Evolutionary conservation across 208 protist species (phyloP).

Genomic region (Leishmania martiniquensis): DNA sequence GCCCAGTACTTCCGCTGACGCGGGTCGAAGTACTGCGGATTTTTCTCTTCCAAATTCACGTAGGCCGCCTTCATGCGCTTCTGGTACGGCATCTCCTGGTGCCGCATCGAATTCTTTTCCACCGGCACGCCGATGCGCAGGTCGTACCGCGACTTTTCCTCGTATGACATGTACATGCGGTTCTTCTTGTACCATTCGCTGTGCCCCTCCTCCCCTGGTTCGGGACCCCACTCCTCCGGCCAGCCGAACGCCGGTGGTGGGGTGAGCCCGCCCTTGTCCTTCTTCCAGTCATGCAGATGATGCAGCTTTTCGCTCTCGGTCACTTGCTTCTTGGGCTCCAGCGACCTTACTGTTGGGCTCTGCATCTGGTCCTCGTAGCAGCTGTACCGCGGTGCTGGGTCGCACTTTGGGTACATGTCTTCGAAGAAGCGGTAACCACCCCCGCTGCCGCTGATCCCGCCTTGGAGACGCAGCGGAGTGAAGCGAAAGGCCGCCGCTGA

Average conservation of each 20-base stretch:
- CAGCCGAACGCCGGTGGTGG: conserved; percentile 85
- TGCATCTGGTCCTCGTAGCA: conserved; percentile 81
- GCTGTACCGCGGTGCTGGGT: conserved; percentile 69
- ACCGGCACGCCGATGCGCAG: conserved; percentile 80
- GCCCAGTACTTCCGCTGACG: conserved; percentile 83
- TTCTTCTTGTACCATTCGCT: conserved; percentile 90
- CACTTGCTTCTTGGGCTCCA: conserved; percentile 73
- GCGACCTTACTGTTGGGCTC: conserved; percentile 43
- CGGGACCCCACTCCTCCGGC: conserved; percentile 89
- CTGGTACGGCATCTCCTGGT: conserved; percentile 89
- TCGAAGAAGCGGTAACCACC: conserved; percentile 87
- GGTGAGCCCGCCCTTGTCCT: conserved; percentile 65
- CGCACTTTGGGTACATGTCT: conserved; percentile 87
- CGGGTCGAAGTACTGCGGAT: conserved; percentile 75
- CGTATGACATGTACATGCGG: conserved; percentile 92
- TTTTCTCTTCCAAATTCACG: conserved; percentile 77
- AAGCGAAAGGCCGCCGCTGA: conserved; percentile 8
- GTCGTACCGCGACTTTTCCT: conserved; percentile 86
- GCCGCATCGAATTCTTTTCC: conserved; percentile 85
- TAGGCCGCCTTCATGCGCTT: conserved; percentile 86
- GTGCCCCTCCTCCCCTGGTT: conserved; percentile 87
- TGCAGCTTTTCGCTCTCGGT: conserved; percentile 85
- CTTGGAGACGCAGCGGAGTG: conserved; percentile 5
- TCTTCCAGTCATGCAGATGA: conserved; percentile 79
- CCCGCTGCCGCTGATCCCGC: conserved; percentile 13